A percentile compares a stretch with the other conserved stretches of the same genome.
Conservation (phyloP, 345 rosid genomes). For the Pistacia vera region DNA sequence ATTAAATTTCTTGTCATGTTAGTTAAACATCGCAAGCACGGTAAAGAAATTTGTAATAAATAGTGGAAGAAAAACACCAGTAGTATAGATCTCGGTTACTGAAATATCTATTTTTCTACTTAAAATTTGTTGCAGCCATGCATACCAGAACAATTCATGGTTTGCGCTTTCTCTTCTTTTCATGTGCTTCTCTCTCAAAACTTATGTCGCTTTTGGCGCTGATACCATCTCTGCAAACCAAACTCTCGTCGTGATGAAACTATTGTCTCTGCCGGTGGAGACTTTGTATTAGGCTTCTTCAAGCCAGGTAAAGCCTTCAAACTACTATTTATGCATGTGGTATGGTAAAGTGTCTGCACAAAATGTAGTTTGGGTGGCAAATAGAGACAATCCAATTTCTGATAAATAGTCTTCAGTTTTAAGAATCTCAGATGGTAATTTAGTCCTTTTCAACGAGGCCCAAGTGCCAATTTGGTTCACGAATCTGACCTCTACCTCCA, state of each 20-base stretch:
- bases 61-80: no score
- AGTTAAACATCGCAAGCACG: no score
- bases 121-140: slow-evolving; percentile 19
- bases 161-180: slow-evolving; percentile 27
- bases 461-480: slow-evolving; percentile 65
- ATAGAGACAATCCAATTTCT: slow-evolving; percentile 56
- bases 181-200: slow-evolving; percentile 27
- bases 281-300: slow-evolving; percentile 67
- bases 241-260: slow-evolving; percentile 58
- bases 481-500: slow-evolving; percentile 35
- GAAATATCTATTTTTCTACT: no score
- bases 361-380: slow-evolving; percentile 74
- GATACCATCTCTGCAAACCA: slow-evolving; percentile 53
- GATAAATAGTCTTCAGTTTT: slow-evolving; percentile 44
- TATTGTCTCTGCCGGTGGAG: slow-evolving; percentile 44
- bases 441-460: slow-evolving; percentile 55
- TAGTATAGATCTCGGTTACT: no score
- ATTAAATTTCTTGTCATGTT: no score
- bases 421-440: slow-evolving; percentile 59
- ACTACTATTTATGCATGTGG: slow-evolving; percentile 73
- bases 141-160: slow-evolving; percentile 22
- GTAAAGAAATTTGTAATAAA: no score
- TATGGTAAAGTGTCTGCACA: slow-evolving; percentile 34
- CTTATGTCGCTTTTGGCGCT: slow-evolving; percentile 39
- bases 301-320: slow-evolving; percentile 45